Evolutionary conservation across 2,329 filamentous ascomycete species (phyloP).

Genomic region (Phaeophleospora eucalypticola): DNA sequence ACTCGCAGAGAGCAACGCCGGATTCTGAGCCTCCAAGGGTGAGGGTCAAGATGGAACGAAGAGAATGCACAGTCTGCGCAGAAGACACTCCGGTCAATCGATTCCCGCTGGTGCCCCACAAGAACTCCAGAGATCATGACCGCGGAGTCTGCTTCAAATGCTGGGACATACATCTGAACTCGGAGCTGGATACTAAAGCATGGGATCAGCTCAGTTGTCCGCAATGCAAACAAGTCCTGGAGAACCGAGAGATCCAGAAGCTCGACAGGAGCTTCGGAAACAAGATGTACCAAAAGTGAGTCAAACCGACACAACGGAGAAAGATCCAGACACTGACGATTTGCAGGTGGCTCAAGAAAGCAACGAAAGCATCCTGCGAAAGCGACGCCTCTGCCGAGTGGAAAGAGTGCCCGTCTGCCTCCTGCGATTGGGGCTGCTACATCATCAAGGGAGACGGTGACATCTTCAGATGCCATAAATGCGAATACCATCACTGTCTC

Average conservation of each 20-base stretch:
- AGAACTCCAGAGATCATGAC: not conserved
- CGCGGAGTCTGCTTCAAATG: constrained; percentile 15
- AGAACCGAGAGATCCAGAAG: constrained; percentile 11
- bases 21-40: too few relatives aligned
- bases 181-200: constrained; percentile 10
- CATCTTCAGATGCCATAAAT: constrained; percentile 11
- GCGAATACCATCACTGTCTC: constrained; percentile 8
- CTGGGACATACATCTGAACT: constrained; percentile 13
- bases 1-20: too few relatives aligned
- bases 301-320: not conserved
- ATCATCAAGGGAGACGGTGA: constrained; percentile 8
- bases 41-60: constrained; percentile 2
- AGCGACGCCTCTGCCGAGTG: constrained; percentile 1
- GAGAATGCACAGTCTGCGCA: constrained; percentile 17
- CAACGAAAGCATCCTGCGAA: constrained; percentile 1
- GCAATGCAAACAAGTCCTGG: constrained; percentile 15
- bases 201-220: constrained; percentile 14
- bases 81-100: constrained; percentile 5
- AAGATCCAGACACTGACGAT: not conserved
- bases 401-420: constrained; percentile 2
- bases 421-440: constrained; percentile 7
- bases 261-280: constrained; percentile 7
- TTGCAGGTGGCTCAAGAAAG: constrained; percentile 9
- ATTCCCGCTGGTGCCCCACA: constrained; percentile 10
- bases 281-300: not conserved